A percentile compares a stretch with the other conserved stretches of the same genome.
Evolutionary conservation across 2,329 filamentous ascomycete genomes (phyloP).

Genomic region (Didymella keratinophila): DNA sequence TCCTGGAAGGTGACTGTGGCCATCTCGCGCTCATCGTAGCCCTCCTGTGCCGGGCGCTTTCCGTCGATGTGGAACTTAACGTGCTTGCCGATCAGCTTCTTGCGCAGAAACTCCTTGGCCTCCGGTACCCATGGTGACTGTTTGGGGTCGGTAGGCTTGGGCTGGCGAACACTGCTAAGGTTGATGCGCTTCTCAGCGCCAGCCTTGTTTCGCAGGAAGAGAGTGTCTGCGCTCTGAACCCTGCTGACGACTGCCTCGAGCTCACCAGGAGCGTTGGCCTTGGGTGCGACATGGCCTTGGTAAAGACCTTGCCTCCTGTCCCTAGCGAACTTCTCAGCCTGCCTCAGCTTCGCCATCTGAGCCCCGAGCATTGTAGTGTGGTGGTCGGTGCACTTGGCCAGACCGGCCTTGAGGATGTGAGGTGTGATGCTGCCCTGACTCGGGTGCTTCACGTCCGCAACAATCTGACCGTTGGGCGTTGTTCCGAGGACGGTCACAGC

Average conservation of each 20-base stretch:
- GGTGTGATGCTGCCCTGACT: constrained; percentile 86
- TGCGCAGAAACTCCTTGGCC: constrained; percentile 94
- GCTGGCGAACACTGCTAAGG: constrained; percentile 90
- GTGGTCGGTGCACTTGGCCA: constrained; percentile 93
- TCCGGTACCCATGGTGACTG: constrained; percentile 90
- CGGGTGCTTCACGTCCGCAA: constrained; percentile 86
- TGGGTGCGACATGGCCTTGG: constrained; percentile 76
- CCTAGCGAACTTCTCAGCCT: constrained; percentile 87
- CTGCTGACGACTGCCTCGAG: constrained; percentile 85
- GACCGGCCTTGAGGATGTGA: constrained; percentile 85
- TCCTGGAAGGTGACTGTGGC: constrained; percentile 83
- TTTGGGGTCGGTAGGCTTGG: constrained; percentile 84
- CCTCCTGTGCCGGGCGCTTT: constrained; percentile 85
- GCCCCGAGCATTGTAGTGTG: constrained; percentile 90
- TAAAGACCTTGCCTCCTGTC: constrained; percentile 79
- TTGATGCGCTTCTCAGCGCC: constrained; percentile 89
- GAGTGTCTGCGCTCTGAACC: constrained; percentile 86
- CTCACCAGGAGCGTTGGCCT: constrained; percentile 67
- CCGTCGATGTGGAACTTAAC: constrained; percentile 90
- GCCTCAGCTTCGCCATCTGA: constrained; percentile 84
- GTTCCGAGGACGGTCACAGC: constrained; percentile 84
- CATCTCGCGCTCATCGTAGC: constrained; percentile 93
- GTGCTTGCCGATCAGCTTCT: constrained; percentile 94
- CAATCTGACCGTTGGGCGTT: constrained; percentile 89
- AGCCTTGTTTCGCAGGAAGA: constrained; percentile 84